Evolutionary conservation across 345 rosid genomes (phyloP).

Genomic region (Punica granatum): DNA sequence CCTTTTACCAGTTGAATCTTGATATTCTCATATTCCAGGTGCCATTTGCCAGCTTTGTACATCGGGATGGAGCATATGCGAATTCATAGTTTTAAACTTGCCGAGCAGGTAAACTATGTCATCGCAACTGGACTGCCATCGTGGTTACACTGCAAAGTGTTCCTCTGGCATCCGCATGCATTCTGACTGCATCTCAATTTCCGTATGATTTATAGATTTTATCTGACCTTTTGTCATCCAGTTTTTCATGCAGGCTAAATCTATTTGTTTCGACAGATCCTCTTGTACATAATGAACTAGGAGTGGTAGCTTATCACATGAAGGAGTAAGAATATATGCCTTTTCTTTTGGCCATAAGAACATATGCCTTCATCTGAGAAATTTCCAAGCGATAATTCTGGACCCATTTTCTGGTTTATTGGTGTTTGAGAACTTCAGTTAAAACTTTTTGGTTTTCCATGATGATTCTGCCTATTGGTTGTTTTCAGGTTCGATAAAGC

Average conservation of each 20-base stretch:
- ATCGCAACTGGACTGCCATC: not conserved
- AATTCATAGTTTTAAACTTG: conserved; percentile 92
- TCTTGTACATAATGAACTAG: conserved; percentile 89
- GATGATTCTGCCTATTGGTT: conserved; percentile 7
- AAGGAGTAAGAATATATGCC: conserved; percentile 59
- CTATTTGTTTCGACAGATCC: conserved; percentile 90
- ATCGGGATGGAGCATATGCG: conserved; percentile 99
- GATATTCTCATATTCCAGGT: conserved; percentile 86
- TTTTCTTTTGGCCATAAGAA: too few species aligned
- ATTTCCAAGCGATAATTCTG: not conserved
- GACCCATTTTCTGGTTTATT: not conserved
- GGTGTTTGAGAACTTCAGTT: not conserved
- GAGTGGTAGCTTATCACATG: conserved; percentile 94
- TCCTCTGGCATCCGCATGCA: not conserved
- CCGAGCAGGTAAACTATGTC: conserved; percentile 67
- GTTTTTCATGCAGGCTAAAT: conserved; percentile 94
- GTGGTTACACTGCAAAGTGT: not conserved
- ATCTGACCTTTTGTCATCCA: conserved; percentile 18
- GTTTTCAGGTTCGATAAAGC: conserved; percentile 77
- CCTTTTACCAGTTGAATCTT: conserved; percentile 63
- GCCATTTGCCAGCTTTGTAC: conserved; percentile 92
- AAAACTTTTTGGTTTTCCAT: conserved; percentile 5
- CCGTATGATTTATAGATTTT: not conserved
- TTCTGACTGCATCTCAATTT: not conserved
- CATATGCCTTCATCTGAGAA: too few species aligned